Conservation (phyloP, 805 yeast genomes). For the Hanseniaspora hatyaiensis region DNA sequence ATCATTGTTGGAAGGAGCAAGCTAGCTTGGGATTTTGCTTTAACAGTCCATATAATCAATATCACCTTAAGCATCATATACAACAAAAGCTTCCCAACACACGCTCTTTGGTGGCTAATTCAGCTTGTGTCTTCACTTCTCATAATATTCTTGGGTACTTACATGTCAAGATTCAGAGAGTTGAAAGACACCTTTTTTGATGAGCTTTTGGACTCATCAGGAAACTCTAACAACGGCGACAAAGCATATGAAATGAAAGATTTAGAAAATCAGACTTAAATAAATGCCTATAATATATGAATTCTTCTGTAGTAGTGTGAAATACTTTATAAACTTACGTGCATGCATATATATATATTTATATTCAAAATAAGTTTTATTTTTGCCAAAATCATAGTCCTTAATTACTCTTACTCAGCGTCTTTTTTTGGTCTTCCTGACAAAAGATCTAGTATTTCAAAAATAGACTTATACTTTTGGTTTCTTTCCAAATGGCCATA, state of each 20-base stretch:
- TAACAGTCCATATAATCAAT: constrained; percentile 81
- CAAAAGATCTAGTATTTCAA: constrained; percentile 25
- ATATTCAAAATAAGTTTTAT: neutral
- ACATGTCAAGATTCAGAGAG: constrained; percentile 87
- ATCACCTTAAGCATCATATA: constrained; percentile 36
- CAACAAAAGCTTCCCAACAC: constrained; percentile 56
- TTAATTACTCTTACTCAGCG: no score
- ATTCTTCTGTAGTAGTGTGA: no score
- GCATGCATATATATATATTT: neutral
- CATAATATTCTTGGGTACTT: constrained; percentile 72
- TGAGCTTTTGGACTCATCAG: constrained; percentile 49
- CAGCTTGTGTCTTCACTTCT: constrained; percentile 58
- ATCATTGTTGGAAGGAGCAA: constrained; percentile 84
- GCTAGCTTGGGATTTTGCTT: constrained; percentile 89
- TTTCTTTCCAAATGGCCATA: constrained; percentile 21
- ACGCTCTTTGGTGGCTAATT: constrained; percentile 69
- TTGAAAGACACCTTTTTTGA: constrained; percentile 81
- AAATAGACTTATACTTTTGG: constrained; percentile 19
- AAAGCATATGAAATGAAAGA: constrained; percentile 23
- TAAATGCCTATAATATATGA: no score
- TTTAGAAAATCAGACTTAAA: constrained; percentile 23
- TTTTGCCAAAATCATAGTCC: constrained; percentile 3
- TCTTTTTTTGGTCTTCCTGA: no score
- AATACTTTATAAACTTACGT: neutral
- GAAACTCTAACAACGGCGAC: neutral